A percentile compares a stretch with the other conserved stretches of the same genome.
Conservation (phyloP, 345 rosid genomes). For the thale cress (Arabidopsis thaliana) region DNA sequence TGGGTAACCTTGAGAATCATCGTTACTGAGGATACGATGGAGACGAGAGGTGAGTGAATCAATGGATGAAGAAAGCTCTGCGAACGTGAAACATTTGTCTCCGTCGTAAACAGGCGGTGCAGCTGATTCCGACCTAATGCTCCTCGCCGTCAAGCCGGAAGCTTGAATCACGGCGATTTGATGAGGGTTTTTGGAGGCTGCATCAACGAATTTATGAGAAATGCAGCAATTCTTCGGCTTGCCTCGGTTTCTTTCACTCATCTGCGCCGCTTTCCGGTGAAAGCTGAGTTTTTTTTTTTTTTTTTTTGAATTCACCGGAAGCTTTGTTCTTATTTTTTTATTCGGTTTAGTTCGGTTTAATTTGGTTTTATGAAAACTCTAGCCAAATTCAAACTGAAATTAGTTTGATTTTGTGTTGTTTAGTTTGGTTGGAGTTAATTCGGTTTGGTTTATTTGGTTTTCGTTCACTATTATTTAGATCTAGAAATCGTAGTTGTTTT, state of each 20-base stretch:
- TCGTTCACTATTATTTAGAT: too few relatives aligned
- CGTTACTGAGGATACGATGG: constrained; percentile 50
- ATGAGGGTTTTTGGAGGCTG: constrained; percentile 55
- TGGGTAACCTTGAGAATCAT: constrained; percentile 52
- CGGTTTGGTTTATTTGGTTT: too few relatives aligned
- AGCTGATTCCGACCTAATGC: constrained; percentile 31
- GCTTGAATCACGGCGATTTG: constrained; percentile 69
- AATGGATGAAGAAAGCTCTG: constrained; percentile 57
- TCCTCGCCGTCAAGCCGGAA: constrained; percentile 32
- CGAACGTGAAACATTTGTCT: constrained; percentile 68
- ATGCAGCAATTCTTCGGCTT: constrained; percentile 60
- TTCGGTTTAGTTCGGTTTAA: too few relatives aligned
- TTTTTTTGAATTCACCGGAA: too few relatives aligned
- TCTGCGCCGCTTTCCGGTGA: neutral
- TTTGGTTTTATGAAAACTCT: too few relatives aligned
- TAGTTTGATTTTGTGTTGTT: too few relatives aligned
- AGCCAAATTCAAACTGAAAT: too few relatives aligned
- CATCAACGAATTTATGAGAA: constrained; percentile 60
- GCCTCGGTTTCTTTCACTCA: constrained; percentile 3
- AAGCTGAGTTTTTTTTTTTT: neutral
- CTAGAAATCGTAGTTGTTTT: too few relatives aligned
- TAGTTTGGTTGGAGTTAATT: too few relatives aligned
- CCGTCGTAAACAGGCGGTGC: constrained; percentile 52
- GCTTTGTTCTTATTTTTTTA: too few relatives aligned
- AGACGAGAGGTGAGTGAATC: constrained; percentile 63